Conservation (phyloP, 2,329 filamentous ascomycete species). For the Annulohypoxylon truncatum region DNA sequence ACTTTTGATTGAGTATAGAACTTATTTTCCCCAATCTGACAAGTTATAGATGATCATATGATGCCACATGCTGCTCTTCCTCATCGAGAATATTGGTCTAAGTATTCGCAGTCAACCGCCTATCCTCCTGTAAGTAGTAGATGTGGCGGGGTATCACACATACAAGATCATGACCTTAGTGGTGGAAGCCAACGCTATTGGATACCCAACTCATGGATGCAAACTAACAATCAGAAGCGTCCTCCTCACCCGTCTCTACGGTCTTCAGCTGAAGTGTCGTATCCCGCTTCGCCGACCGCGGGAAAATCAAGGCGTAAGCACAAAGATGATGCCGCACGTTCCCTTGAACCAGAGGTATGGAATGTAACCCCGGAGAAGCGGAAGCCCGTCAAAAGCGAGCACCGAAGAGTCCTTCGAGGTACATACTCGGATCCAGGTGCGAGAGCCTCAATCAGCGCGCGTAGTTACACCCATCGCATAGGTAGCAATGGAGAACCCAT, state of each 20-base stretch:
- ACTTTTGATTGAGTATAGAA: neutral
- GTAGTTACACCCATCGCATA: conserved; percentile 10
- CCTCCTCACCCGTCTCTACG: conserved; percentile 5
- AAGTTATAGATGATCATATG: conserved; percentile 17
- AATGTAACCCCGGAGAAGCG: neutral
- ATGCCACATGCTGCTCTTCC: neutral
- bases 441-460: conserved; percentile 7
- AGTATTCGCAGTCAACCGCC: conserved; percentile 14
- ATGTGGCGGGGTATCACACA: conserved; percentile 3
- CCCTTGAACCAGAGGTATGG: neutral
- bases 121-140: neutral
- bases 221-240: conserved; percentile 3
- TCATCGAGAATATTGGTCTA: conserved; percentile 11
- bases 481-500: conserved; percentile 8
- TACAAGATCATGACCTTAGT: neutral
- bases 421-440: conserved; percentile 13
- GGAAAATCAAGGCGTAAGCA: conserved; percentile 1
- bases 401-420: neutral
- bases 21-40: conserved; percentile 18
- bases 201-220: neutral
- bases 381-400: neutral
- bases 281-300: neutral
- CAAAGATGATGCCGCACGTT: neutral
- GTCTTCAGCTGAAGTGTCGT: neutral
- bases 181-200: conserved; percentile 1